phyloP scores from a whole-genome alignment of 805 yeast genomes.

The Candida khao-thaluensis region DNA sequence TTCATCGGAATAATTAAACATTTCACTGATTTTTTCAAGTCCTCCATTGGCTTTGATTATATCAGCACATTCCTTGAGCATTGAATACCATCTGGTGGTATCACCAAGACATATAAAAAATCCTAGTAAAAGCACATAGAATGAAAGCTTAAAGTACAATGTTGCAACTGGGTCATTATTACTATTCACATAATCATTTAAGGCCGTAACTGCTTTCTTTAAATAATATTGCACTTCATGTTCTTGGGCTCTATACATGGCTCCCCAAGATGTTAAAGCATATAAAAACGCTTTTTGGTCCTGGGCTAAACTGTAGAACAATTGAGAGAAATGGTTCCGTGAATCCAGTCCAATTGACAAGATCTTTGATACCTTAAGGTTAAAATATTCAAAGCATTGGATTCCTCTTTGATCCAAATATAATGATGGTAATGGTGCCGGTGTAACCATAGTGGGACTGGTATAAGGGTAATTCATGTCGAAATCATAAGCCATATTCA shows the following conservation, averaged over 20 bases:
- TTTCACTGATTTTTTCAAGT: constrained; percentile 12
- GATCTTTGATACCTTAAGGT: constrained; percentile 17
- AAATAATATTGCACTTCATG: constrained; percentile 12
- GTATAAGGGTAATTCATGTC: not conserved
- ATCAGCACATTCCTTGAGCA: constrained; percentile 1
- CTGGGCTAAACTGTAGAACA: constrained; percentile 20
- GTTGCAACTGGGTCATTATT: not conserved
- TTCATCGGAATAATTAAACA: constrained; percentile 20
- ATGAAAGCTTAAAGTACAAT: constrained; percentile 12
- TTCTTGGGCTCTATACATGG: constrained; percentile 17
- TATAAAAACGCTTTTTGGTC: constrained; percentile 22
- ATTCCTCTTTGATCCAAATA: constrained; percentile 18
- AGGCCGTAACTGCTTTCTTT: constrained; percentile 9
- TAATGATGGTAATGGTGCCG: constrained; percentile 9
- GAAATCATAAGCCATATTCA: not conserved
- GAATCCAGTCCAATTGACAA: constrained; percentile 19
- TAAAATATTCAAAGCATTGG: constrained; percentile 19
- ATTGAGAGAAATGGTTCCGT: constrained; percentile 25
- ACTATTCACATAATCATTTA: constrained; percentile 9
- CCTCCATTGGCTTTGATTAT: constrained; percentile 18
- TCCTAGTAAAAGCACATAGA: constrained; percentile 8
- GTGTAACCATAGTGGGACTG: not conserved
- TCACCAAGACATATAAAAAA: constrained; percentile 22
- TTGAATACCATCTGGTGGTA: constrained; percentile 16
- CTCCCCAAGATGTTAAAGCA: constrained; percentile 32